Conservation (phyloP, 768 basidiomycete species). For the Boletus pseudo-olivaceus region DNA sequence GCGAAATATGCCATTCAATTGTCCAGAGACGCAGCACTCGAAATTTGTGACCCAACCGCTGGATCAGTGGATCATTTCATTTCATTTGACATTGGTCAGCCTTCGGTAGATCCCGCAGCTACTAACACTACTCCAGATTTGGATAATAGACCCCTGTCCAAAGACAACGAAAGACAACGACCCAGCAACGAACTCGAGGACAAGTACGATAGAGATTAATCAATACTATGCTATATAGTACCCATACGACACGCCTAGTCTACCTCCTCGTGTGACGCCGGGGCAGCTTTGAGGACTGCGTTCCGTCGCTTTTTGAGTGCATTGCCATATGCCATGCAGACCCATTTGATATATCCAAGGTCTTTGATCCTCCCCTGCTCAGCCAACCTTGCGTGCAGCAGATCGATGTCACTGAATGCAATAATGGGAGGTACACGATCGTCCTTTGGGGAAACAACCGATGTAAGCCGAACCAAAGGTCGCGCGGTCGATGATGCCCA, state of each 20-base stretch:
- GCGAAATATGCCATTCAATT: constrained; percentile 65
- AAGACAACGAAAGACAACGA: too few species aligned
- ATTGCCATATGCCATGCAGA: constrained; percentile 69
- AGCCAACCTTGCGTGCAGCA: constrained; percentile 75
- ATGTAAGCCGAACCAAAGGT: constrained; percentile 70
- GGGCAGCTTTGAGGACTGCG: constrained; percentile 21
- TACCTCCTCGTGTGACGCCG: constrained; percentile 1
- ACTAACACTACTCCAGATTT: neutral
- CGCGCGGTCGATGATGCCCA: constrained; percentile 34
- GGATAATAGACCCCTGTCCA: neutral
- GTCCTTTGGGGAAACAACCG: constrained; percentile 59
- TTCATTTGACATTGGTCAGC: constrained; percentile 18
- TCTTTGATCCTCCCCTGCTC: constrained; percentile 39
- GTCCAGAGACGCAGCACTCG: neutral
- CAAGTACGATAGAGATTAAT: too few species aligned
- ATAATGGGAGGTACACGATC: constrained; percentile 78
- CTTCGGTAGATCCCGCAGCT: constrained; percentile 12
- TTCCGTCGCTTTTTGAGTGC: constrained; percentile 62
- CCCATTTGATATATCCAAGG: constrained; percentile 68
- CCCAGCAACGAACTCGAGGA: too few species aligned
- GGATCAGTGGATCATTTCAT: constrained; percentile 8
- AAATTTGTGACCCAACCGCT: neutral
- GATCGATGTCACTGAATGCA: constrained; percentile 71
- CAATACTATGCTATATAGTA: neutral
- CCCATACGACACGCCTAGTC: constrained; percentile 1